Evolutionary conservation across 1,284 basidiomycete species (phyloP).

Genomic region (Malassezia caprae): DNA sequence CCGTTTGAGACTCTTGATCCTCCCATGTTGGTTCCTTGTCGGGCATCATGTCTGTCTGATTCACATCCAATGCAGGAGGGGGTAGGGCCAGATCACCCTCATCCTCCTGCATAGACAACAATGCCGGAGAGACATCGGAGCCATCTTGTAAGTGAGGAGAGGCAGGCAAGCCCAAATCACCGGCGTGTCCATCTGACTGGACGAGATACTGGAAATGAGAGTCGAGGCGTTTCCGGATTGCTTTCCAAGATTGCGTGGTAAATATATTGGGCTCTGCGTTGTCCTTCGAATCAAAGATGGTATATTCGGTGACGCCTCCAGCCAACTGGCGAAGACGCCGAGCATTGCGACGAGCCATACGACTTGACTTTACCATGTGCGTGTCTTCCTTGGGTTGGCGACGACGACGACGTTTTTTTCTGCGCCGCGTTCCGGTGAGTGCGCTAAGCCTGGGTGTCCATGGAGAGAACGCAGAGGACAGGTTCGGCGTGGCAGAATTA

Average conservation of each 20-base stretch:
- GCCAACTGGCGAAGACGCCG: slow-evolving; percentile 33
- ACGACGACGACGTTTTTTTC: neutral
- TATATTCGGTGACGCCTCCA: slow-evolving; percentile 43
- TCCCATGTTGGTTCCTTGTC: slow-evolving; percentile 1
- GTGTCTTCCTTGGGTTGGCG: neutral
- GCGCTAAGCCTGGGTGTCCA: slow-evolving; percentile 10
- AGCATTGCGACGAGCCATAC: slow-evolving; percentile 40
- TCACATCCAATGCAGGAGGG: slow-evolving; percentile 30
- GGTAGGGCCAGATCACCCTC: slow-evolving; percentile 34
- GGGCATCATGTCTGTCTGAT: neutral
- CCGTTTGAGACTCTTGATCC: slow-evolving; percentile 32
- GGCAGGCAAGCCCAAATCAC: slow-evolving; percentile 29
- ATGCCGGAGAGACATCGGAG: neutral
- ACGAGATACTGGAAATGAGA: slow-evolving; percentile 32
- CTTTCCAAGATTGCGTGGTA: slow-evolving; percentile 20
- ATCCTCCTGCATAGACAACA: neutral
- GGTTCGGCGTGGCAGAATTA: neutral
- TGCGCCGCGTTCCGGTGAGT: slow-evolving; percentile 4
- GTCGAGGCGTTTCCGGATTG: slow-evolving; percentile 31
- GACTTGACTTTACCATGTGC: slow-evolving; percentile 26
- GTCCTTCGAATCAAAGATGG: slow-evolving; percentile 38
- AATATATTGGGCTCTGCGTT: slow-evolving; percentile 20
- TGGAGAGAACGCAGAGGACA: neutral
- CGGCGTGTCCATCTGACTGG: slow-evolving; percentile 34
- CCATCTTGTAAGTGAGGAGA: neutral